A percentile compares a stretch with the other conserved stretches of the same genome.
Evolutionary conservation across 1,139 yeast species (phyloP).

Genomic region (Meyerozyma sp.): DNA sequence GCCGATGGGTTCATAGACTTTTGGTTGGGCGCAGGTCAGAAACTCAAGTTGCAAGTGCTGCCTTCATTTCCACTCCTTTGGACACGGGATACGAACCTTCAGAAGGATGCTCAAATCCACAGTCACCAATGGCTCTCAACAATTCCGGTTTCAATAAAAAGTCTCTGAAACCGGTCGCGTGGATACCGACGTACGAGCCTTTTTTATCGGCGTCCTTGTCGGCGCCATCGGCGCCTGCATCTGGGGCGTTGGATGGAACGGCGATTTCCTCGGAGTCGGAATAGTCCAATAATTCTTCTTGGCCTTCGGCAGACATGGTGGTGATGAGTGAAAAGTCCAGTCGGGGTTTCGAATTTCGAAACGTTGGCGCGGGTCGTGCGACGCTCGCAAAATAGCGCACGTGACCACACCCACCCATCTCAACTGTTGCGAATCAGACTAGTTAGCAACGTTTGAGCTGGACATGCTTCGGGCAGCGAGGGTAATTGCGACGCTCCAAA

Average conservation of each 20-base stretch:
- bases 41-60: not conserved
- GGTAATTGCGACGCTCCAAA: not conserved
- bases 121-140: constrained; percentile 95
- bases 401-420: too few relatives aligned
- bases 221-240: constrained; percentile 35
- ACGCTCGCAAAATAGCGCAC: not conserved
- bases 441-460: not conserved
- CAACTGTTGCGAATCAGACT: not conserved
- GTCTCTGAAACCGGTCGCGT: constrained; percentile 98
- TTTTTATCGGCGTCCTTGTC: constrained; percentile 71
- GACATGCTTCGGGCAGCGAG: not conserved
- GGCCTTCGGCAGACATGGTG: constrained; percentile 84
- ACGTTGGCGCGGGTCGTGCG: not conserved
- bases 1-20: not conserved
- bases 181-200: constrained; percentile 97
- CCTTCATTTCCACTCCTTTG: not conserved
- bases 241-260: constrained; percentile 62
- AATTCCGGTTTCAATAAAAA: constrained; percentile 94
- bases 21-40: not conserved
- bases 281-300: constrained; percentile 98
- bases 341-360: not conserved
- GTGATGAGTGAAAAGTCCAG: not conserved
- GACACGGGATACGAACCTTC: constrained; percentile 67
- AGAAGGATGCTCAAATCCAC: constrained; percentile 99
- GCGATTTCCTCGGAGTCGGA: constrained; percentile 96